Evolutionary conservation across 805 yeast species (phyloP).

Genomic region (Wickerhamiella parazyma): DNA sequence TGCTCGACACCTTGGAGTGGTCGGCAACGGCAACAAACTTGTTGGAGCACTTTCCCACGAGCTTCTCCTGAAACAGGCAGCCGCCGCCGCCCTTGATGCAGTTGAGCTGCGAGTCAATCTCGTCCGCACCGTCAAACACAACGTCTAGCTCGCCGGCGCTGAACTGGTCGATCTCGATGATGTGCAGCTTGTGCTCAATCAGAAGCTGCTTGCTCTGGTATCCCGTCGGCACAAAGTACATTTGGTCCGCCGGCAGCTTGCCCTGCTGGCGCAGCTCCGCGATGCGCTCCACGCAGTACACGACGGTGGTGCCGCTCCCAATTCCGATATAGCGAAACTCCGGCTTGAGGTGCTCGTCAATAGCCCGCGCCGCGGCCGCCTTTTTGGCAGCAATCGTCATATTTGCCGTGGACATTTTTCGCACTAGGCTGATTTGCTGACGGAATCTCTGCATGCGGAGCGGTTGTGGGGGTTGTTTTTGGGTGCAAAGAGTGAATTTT

Average conservation of each 20-base stretch:
- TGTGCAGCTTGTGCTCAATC: constrained; percentile 58
- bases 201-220: constrained; percentile 86
- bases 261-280: constrained; percentile 41
- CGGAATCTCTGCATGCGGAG: background rate
- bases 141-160: constrained; percentile 57
- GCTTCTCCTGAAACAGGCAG: constrained; percentile 88
- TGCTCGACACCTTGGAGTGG: constrained; percentile 63
- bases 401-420: constrained; percentile 7
- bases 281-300: constrained; percentile 90
- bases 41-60: constrained; percentile 70
- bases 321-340: constrained; percentile 70
- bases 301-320: constrained; percentile 95
- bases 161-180: constrained; percentile 74
- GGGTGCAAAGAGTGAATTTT: too few relatives aligned
- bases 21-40: constrained; percentile 85
- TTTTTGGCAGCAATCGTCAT: constrained; percentile 40
- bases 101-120: constrained; percentile 67
- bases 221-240: constrained; percentile 88
- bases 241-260: constrained; percentile 32
- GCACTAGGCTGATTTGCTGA: background rate
- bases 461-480: too few relatives aligned
- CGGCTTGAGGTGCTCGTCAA: constrained; percentile 67
- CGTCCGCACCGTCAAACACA: constrained; percentile 98
- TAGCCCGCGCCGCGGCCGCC: constrained; percentile 82
- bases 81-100: constrained; percentile 99